Conservation (phyloP, 768 basidiomycete species). For the Sutorius australiensis region DNA sequence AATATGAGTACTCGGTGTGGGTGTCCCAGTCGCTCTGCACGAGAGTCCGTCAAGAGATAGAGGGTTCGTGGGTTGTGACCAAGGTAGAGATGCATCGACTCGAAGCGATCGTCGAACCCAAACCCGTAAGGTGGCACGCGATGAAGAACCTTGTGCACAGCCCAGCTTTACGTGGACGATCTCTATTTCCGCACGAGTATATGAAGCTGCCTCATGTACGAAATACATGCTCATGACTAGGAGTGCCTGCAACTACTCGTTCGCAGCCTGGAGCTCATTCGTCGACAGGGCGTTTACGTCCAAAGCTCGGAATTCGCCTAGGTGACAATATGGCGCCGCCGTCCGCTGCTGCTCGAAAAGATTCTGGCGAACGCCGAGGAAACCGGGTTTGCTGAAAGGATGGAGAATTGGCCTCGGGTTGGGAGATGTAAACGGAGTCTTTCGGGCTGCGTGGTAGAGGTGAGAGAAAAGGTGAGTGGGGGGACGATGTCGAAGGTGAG, state of each 20-base stretch:
- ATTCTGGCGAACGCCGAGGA: slow-evolving; percentile 34
- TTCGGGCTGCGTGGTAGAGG: slow-evolving; percentile 27
- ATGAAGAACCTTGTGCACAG: not conserved
- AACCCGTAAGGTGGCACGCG: no score
- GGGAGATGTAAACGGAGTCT: slow-evolving; percentile 19
- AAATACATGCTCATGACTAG: not conserved
- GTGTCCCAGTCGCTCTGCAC: slow-evolving; percentile 59
- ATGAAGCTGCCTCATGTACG: slow-evolving; percentile 2
- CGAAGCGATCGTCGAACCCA: not conserved
- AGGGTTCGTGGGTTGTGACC: slow-evolving; percentile 63
- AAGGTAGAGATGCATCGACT: slow-evolving; percentile 70
- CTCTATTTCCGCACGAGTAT: not conserved
- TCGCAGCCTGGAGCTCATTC: slow-evolving; percentile 7
- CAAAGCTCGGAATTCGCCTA: slow-evolving; percentile 14
- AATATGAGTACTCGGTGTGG: slow-evolving; percentile 68
- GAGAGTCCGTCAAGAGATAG: slow-evolving; percentile 66
- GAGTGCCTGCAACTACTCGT: not conserved
- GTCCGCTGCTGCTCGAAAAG: slow-evolving; percentile 3
- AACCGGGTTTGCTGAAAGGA: slow-evolving; percentile 36
- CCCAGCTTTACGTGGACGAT: not conserved
- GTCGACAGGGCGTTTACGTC: slow-evolving; percentile 3
- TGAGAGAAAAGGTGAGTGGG: slow-evolving; percentile 20
- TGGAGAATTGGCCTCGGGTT: slow-evolving; percentile 31
- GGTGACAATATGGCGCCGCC: slow-evolving; percentile 23
- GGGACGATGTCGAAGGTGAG: slow-evolving; percentile 27